Conservation (phyloP, 1,284 basidiomycete genomes). For the Ceratobasidium sp. region DNA sequence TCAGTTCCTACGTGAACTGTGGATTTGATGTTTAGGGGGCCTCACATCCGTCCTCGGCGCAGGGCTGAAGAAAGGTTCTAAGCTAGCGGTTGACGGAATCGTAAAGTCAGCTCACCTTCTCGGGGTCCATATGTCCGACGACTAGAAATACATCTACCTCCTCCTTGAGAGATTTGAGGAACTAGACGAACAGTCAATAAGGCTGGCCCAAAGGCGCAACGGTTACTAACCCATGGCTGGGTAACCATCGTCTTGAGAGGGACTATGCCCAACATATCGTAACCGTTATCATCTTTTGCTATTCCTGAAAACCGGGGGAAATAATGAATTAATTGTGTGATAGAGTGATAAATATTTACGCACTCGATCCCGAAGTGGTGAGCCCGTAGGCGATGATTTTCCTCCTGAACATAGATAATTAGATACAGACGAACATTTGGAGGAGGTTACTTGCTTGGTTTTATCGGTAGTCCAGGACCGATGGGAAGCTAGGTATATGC, state of each 20-base stretch:
- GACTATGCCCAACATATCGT: neutral
- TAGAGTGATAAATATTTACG: neutral
- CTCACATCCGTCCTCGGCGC: constrained; percentile 2
- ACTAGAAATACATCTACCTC: constrained; percentile 14
- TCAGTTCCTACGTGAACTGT: neutral
- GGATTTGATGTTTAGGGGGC: neutral
- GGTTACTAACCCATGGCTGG: constrained; percentile 6
- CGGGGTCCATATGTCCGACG: constrained; percentile 9
- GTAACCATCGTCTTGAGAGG: constrained; percentile 2
- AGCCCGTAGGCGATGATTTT: constrained; percentile 1
- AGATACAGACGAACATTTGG: neutral
- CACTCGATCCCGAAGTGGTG: neutral
- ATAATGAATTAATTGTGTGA: neutral
- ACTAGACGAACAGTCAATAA: neutral
- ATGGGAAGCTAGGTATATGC: neutral
- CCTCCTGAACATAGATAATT: neutral
- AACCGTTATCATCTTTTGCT: neutral
- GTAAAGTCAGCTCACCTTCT: neutral
- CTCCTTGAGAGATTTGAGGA: neutral
- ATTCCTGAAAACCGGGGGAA: neutral
- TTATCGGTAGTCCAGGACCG: constrained; percentile 1
- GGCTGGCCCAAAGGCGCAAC: neutral
- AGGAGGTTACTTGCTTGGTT: neutral
- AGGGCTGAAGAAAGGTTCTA: neutral
- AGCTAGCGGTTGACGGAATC: neutral